Percentiles rank a stretch among this genome's conserved stretches.
These are phyloP conservation scores for Penicillium sp. DNA, from an alignment of 2,329 filamentous ascomycete genomes.

Conservation along the genomic window DNA sequence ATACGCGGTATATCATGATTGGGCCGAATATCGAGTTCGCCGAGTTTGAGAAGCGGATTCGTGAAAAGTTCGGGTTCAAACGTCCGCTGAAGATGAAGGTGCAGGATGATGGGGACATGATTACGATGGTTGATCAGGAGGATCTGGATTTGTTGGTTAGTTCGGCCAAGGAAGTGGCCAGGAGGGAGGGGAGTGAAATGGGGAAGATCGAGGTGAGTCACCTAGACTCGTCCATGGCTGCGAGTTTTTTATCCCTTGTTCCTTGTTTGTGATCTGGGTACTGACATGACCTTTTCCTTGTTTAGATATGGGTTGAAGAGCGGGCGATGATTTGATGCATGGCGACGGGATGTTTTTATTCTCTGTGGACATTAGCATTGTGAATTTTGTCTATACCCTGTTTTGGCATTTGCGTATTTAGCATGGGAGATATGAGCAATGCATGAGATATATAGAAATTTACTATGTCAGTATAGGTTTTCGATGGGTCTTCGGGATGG, in stretches of 20 bases:
- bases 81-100: slow-evolving; percentile 72
- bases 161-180: slow-evolving; percentile 63
- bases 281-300: slow-evolving; percentile 3
- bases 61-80: slow-evolving; percentile 76
- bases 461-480: neutral
- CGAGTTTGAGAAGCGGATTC: slow-evolving; percentile 73
- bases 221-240: too few species aligned
- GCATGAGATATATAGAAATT: neutral
- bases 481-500: too few species aligned
- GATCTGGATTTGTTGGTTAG: slow-evolving; percentile 85
- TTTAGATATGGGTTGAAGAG: slow-evolving; percentile 46
- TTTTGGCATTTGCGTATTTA: slow-evolving; percentile 11
- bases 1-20: slow-evolving; percentile 91
- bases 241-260: too few species aligned
- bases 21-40: slow-evolving; percentile 66
- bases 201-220: slow-evolving; percentile 97
- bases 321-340: slow-evolving; percentile 26
- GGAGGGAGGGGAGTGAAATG: slow-evolving; percentile 72
- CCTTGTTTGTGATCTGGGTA: neutral
- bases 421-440: slow-evolving; percentile 2
- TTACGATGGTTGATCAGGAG: slow-evolving; percentile 94
- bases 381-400: slow-evolving; percentile 20
- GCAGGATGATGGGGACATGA: slow-evolving; percentile 90
- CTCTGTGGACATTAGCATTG: slow-evolving; percentile 11
- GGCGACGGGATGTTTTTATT: neutral